Percentiles rank a stretch among this genome's conserved stretches.
Conservation (phyloP, 805 yeast species). For the Candida caryicola region DNA sequence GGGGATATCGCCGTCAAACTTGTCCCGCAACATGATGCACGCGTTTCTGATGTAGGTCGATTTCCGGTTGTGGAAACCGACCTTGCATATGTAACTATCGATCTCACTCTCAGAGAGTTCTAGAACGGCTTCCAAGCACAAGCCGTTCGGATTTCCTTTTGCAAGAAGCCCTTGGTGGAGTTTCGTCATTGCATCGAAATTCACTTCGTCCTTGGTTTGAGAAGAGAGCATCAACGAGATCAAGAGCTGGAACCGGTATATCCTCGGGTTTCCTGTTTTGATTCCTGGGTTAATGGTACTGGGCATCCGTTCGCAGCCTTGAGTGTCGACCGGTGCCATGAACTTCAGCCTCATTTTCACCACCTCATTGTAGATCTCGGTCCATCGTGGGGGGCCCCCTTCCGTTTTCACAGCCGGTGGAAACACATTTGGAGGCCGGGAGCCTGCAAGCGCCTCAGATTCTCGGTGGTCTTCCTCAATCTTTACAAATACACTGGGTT, state of each 20-base stretch:
- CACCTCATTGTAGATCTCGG: slow-evolving; percentile 55
- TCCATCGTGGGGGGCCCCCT: slow-evolving; percentile 45
- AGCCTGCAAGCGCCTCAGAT: not conserved
- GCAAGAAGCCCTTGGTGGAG: slow-evolving; percentile 48
- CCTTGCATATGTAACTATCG: slow-evolving; percentile 67
- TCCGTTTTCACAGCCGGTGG: not conserved
- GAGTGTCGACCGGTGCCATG: slow-evolving; percentile 81
- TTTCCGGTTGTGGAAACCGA: slow-evolving; percentile 85
- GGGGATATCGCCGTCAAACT: slow-evolving; percentile 71
- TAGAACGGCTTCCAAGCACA: slow-evolving; percentile 54
- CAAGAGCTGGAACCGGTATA: slow-evolving; percentile 67
- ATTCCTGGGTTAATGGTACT: slow-evolving; percentile 38
- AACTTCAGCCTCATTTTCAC: slow-evolving; percentile 64
- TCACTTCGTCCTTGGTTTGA: slow-evolving; percentile 89
- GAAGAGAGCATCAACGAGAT: slow-evolving; percentile 84
- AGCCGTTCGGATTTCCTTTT: slow-evolving; percentile 46
- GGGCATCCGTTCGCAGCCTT: slow-evolving; percentile 75
- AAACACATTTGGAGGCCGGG: slow-evolving; percentile 6
- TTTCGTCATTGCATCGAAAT: slow-evolving; percentile 64
- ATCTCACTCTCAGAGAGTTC: slow-evolving; percentile 52
- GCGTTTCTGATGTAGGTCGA: slow-evolving; percentile 66
- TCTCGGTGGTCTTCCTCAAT: not conserved
- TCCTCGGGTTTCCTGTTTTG: slow-evolving; percentile 29
- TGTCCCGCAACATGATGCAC: slow-evolving; percentile 47
- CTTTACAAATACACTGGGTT: not conserved